Evolutionary conservation across 768 basidiomycete species (phyloP).

Genomic region (Suillus fuscotomentosus): DNA sequence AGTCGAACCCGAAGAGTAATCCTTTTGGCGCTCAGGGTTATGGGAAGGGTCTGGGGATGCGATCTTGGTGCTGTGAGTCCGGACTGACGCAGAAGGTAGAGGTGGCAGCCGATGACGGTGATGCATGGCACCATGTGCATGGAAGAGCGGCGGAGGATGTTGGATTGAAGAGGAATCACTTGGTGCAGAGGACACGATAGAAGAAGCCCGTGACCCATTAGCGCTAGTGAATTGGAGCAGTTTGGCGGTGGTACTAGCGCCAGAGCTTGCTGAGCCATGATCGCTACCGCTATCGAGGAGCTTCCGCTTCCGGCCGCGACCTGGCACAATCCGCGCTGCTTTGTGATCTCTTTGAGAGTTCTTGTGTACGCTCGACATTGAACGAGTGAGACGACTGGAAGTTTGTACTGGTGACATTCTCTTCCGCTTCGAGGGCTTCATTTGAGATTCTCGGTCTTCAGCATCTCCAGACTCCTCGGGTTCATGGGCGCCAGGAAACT

Average conservation of each 20-base stretch:
- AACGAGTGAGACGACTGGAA: conserved; percentile 22
- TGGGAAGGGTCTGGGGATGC: conserved; percentile 10
- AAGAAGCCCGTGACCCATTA: conserved; percentile 39
- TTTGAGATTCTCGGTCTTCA: background rate
- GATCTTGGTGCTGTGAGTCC: background rate
- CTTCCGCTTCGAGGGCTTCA: conserved; percentile 23
- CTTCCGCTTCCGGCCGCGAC: conserved; percentile 3
- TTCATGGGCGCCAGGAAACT: background rate
- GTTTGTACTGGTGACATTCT: conserved; percentile 11
- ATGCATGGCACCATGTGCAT: conserved; percentile 23
- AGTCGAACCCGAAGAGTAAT: background rate
- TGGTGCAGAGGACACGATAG: conserved; percentile 40
- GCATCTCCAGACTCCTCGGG: background rate
- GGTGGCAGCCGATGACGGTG: conserved; percentile 22
- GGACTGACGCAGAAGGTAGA: conserved; percentile 9
- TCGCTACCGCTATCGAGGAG: conserved; percentile 16
- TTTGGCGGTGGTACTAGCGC: conserved; percentile 37
- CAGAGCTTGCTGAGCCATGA: conserved; percentile 34
- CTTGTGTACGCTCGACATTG: conserved; percentile 14
- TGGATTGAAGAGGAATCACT: conserved; percentile 23
- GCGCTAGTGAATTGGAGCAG: conserved; percentile 33
- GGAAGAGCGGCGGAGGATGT: conserved; percentile 19
- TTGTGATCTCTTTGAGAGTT: conserved; percentile 13
- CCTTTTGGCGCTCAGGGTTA: background rate
- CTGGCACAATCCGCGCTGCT: conserved; percentile 36